Evolutionary conservation across 1,284 basidiomycete genomes (phyloP).

Genomic region (Marasmius oreades): DNA sequence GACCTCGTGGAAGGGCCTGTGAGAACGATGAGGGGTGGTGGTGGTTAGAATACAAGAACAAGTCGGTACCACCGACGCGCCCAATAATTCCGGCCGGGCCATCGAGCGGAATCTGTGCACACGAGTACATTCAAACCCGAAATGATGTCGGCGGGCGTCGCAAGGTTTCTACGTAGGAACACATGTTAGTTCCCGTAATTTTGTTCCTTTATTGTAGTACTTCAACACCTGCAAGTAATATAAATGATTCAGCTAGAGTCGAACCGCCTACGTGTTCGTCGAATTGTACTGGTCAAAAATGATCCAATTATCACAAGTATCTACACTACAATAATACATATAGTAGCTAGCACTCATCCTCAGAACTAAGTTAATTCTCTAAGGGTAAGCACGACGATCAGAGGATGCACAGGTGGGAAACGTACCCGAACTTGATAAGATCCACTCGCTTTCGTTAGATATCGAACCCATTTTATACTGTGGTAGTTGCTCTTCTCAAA

Average conservation of each 20-base stretch:
- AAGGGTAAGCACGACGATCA: background rate
- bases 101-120: background rate
- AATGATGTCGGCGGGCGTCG: too few relatives aligned
- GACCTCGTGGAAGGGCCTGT: background rate
- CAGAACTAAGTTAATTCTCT: background rate
- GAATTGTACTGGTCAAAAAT: too few relatives aligned
- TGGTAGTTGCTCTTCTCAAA: conserved; percentile 95
- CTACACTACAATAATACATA: background rate
- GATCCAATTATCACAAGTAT: background rate
- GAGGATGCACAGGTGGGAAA: conserved; percentile 10
- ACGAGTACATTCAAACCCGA: too few relatives aligned
- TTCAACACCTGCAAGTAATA: too few relatives aligned
- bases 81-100: background rate
- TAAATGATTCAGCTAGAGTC: background rate
- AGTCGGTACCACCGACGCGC: background rate
- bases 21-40: background rate
- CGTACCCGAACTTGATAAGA: conserved; percentile 83
- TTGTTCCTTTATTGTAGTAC: too few relatives aligned
- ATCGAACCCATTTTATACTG: conserved; percentile 90
- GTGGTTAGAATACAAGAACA: background rate
- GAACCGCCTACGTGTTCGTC: background rate
- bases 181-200: too few relatives aligned
- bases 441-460: conserved; percentile 85
- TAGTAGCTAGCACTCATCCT: background rate
- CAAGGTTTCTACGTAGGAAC: too few relatives aligned